Percentiles rank a stretch among this genome's conserved stretches.
Evolutionary conservation across 2,329 filamentous ascomycete species (phyloP).

Genomic region (Aureobasidium melanogenum): DNA sequence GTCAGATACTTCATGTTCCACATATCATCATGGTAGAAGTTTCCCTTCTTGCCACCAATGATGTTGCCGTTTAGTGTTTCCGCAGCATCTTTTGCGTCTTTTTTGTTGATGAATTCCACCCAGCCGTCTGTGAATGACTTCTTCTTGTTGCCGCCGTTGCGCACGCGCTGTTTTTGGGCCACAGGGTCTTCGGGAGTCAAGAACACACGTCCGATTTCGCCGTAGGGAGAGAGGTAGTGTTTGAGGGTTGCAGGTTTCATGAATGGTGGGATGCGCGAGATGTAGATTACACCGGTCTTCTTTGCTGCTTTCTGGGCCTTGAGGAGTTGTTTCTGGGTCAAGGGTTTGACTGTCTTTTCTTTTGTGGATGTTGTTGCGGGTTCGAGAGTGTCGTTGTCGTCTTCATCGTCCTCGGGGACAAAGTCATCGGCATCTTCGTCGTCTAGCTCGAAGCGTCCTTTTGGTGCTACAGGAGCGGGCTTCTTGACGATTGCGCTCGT

Average conservation of each 20-base stretch:
- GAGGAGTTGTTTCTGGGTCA: constrained; percentile 61
- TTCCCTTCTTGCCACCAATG: constrained; percentile 76
- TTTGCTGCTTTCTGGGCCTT: constrained; percentile 55
- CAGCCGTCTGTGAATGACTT: constrained; percentile 75
- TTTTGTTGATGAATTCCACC: constrained; percentile 72
- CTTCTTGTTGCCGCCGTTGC: constrained; percentile 73
- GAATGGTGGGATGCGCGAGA: constrained; percentile 77
- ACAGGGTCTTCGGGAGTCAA: constrained; percentile 65
- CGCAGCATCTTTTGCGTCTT: constrained; percentile 66
- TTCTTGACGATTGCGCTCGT: constrained; percentile 11
- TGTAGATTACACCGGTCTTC: constrained; percentile 72
- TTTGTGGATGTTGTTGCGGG: constrained; percentile 21
- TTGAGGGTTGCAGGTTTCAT: constrained; percentile 77
- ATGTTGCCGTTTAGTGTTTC: constrained; percentile 68
- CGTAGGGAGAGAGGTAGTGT: constrained; percentile 65
- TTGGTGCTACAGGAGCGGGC: not conserved
- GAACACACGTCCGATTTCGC: constrained; percentile 57
- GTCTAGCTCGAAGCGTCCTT: constrained; percentile 1
- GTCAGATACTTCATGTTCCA: constrained; percentile 78
- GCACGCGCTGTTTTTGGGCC: constrained; percentile 57
- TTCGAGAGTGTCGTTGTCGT: constrained; percentile 13
- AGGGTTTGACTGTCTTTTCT: constrained; percentile 19
- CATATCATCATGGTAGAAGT: constrained; percentile 76
- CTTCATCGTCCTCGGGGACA: constrained; percentile 17
- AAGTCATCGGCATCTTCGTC: constrained; percentile 14